Evolutionary conservation across 495 filamentous ascomycete genomes (phyloP).

Genomic region (Pyronema omphalodes): DNA sequence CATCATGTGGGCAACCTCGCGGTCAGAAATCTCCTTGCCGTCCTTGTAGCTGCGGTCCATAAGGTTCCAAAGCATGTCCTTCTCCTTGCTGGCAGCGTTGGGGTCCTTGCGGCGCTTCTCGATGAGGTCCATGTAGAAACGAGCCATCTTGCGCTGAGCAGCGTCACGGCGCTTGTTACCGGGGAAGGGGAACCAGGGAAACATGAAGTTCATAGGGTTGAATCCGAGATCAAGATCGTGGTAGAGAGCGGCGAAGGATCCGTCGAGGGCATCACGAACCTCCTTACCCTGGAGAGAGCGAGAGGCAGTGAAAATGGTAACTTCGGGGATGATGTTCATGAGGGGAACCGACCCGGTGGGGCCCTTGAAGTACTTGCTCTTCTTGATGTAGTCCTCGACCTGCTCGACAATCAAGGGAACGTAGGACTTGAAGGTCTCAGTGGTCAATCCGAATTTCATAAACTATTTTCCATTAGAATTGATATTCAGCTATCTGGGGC

Average conservation of each 20-base stretch:
- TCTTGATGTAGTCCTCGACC: constrained; percentile 49
- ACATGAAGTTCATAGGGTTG: constrained; percentile 64
- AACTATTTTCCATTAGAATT: constrained; percentile 34
- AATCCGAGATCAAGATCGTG: constrained; percentile 79
- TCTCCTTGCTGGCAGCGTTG: constrained; percentile 28
- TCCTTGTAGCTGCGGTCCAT: constrained; percentile 66
- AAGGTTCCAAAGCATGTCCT: constrained; percentile 69
- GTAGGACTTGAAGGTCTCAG: constrained; percentile 55
- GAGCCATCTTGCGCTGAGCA: constrained; percentile 55
- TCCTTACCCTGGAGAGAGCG: constrained; percentile 66
- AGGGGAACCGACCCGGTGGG: constrained; percentile 46
- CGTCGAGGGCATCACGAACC: constrained; percentile 55
- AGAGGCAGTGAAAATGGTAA: constrained; percentile 72
- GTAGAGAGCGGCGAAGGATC: constrained; percentile 53
- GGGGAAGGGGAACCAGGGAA: constrained; percentile 73
- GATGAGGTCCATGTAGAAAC: constrained; percentile 64
- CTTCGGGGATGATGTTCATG: constrained; percentile 52
- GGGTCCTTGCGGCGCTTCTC: constrained; percentile 37
- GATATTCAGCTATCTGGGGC: background rate
- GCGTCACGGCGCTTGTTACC: constrained; percentile 62
- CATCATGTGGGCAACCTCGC: constrained; percentile 80
- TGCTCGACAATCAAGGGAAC: constrained; percentile 64
- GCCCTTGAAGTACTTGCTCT: constrained; percentile 46
- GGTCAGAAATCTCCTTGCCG: constrained; percentile 49
- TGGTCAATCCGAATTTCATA: constrained; percentile 69